Evolutionary conservation across 2,329 filamentous ascomycete species (phyloP), one percentile per base, ranked within the genome.

Genomic region (Penicillium sumatraense): DNA sequence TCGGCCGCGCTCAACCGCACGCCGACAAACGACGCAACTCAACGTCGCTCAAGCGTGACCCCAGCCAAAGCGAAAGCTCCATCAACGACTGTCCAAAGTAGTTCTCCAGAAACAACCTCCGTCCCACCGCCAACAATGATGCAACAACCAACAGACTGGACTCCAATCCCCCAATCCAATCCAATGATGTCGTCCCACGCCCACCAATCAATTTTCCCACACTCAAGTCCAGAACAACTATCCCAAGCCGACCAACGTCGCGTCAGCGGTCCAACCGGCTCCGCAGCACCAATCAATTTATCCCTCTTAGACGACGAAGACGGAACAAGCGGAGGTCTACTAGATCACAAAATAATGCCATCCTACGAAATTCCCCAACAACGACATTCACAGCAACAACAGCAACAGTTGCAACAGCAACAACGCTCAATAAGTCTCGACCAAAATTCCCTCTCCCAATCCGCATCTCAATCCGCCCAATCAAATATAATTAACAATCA

Each of bases 291-390:
- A 2, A 82, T 86, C 53, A 81, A 80, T 49, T 68, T 86, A 24
- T 83, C 82, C 3, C 74, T 86, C 5, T 74, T 81, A 6, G 83
- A 86, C 56, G 83, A 85, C 33, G 82, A 84, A 47, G 82, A 84
- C 27, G 78, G 80, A 45, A 77, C 77, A 2, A 75, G 76, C 57
- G 72, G 40, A 9, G 46, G 51, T 9, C 53, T 65, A 7, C 45
- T 66, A 8, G 62, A 65, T 27, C 57, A 60, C 23, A 65, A 64
- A 47, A 60, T 63, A 45, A 54, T 59, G 41, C 35, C 64, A 3
- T 57, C 62, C 11, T 71, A 68, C 23, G 69, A 71, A 27, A 27
- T 70, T 1, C 56, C 66, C 5, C 69, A 68, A 6, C 72, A 70
- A 51, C 59, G 57, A 21, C n/a, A n/a, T n/a, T n/a, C n/a, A n/a